Conservation (phyloP, 306 rosid genomes). For the Prosopis cineraria region DNA sequence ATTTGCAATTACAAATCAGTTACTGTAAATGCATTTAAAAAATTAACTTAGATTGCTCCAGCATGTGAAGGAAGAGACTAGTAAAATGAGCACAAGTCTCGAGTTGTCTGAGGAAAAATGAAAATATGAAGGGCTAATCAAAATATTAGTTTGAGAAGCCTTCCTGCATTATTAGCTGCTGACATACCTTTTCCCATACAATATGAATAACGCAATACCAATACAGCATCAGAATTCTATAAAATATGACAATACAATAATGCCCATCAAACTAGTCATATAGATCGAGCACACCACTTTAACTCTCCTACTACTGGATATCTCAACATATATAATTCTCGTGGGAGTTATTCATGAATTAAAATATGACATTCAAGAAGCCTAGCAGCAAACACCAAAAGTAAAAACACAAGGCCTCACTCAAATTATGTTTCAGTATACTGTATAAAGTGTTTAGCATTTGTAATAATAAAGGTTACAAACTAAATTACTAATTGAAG, state of each 20-base stretch:
- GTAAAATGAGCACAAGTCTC: not conserved
- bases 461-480: not conserved
- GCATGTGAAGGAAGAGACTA: not conserved
- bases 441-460: not conserved
- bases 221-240: not conserved
- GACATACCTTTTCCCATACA: not conserved
- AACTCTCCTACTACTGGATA: not conserved
- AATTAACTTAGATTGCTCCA: not conserved
- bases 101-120: not conserved
- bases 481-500: not conserved
- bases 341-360: not conserved
- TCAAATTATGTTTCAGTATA: not conserved
- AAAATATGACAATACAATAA: not conserved
- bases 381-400: not conserved
- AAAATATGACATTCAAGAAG: constrained; percentile 6
- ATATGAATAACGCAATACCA: not conserved
- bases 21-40: not conserved
- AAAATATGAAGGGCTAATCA: not conserved
- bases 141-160: not conserved
- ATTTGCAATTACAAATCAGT: not conserved
- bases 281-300: not conserved
- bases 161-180: not conserved
- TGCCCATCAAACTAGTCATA: not conserved
- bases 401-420: not conserved
- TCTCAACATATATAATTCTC: not conserved